Evolutionary conservation across 768 basidiomycete genomes (phyloP), one percentile per base, ranked within the genome.

Genomic region (Chiua virens): DNA sequence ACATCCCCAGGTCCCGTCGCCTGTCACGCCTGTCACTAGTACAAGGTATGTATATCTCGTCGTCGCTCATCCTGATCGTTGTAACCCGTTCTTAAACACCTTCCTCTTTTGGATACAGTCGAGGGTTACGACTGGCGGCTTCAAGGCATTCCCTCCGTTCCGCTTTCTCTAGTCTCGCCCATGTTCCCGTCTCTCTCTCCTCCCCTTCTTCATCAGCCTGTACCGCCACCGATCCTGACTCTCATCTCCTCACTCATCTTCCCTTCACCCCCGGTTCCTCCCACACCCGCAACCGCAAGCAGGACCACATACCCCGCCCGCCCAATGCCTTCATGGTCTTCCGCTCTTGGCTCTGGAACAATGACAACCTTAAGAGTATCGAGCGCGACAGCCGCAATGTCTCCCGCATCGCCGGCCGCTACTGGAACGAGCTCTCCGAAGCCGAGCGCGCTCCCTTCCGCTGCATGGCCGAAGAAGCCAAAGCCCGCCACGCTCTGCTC

Each of bases 251-350:
- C 46, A 66, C 67, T 8, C 65, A 71, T 45, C 57, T 65, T 41
- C 56, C 62, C 3, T 62, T 64, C 45, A 27, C 56, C 2, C 64
- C 64, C 21, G 69, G 71, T 27, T 65, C 72, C n/a, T 72, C 77
- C 8, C 77, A 77, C 48, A 66, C 65, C 1, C 72, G 74, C 49
- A 74, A 70, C 57, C 70, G 68, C 61, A 69, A 65, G 61, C 69
- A 62, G 10, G 75, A 73, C 32, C 83, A 83, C 63, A 79, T 92
- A 34, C 83, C 83, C 28, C 83, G 91, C 14, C 92, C 92, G 2
- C 78, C 87, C 49, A 95, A 94, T 62, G 86, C 90, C 10, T 95
- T 92, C 75, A 90, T 92, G 70, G 73, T 92, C 53, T 92, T 81
- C 65, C 83, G 91, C 36, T 89, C 84, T 18, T 79, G 79, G 61